phyloP scores from a whole-genome alignment of 2,329 filamentous ascomycete genomes.

The Nothophoma quercina region DNA sequence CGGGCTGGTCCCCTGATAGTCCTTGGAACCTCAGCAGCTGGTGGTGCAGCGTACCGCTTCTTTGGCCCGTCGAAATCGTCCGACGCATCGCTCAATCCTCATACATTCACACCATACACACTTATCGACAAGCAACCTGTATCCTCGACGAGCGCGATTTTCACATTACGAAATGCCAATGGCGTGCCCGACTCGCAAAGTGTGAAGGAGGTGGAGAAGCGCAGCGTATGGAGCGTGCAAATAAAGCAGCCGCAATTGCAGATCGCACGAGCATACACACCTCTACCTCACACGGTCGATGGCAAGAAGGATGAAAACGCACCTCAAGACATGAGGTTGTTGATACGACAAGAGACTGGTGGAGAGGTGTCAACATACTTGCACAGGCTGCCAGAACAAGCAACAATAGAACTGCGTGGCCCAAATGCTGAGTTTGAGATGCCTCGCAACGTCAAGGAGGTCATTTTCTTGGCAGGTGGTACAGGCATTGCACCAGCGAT shows the following conservation, averaged over 20 bases:
- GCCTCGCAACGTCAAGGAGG: conserved; percentile 59
- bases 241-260: conserved; percentile 94
- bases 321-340: conserved; percentile 66
- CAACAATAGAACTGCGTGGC: conserved; percentile 77
- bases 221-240: conserved; percentile 85
- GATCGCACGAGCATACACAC: conserved; percentile 91
- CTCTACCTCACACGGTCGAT: conserved; percentile 69
- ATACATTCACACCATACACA: conserved; percentile 70
- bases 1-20: conserved; percentile 41
- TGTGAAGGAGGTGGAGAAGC: conserved; percentile 57
- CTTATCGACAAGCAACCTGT: conserved; percentile 68
- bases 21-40: conserved; percentile 43
- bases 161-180: conserved; percentile 64
- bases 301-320: conserved; percentile 34
- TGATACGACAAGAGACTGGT: conserved; percentile 77
- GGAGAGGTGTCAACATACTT: conserved; percentile 91
- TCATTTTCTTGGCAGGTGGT: conserved; percentile 89
- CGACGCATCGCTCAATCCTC: conserved; percentile 60
- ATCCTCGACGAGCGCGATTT: conserved; percentile 72
- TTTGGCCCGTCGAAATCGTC: conserved; percentile 28
- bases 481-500: conserved; percentile 92
- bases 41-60: conserved; percentile 47
- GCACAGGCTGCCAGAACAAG: conserved; percentile 67
- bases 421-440: conserved; percentile 75
- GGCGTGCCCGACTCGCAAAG: conserved; percentile 38